Conservation (phyloP, 2,329 filamentous ascomycete species). For the Sarocladium oryzae region DNA sequence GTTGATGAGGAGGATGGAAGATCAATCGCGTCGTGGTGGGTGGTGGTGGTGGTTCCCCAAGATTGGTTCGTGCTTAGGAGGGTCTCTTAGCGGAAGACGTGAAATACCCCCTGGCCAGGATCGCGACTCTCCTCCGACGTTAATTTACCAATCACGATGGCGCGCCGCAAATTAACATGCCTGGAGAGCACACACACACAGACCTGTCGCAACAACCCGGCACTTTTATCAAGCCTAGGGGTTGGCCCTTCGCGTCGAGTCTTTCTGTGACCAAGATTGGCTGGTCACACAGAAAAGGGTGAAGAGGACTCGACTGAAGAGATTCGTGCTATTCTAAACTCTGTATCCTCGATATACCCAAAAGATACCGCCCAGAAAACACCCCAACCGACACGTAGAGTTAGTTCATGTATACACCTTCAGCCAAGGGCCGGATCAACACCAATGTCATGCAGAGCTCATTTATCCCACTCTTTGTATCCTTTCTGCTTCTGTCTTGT, state of each 20-base stretch:
- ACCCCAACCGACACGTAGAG: background rate
- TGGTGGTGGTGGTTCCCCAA: background rate
- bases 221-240: too few relatives aligned
- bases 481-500: constrained; percentile 70
- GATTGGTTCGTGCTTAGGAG: background rate
- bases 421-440: too few relatives aligned
- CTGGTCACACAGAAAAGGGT: too few relatives aligned
- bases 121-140: too few relatives aligned
- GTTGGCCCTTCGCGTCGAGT: too few relatives aligned
- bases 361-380: background rate
- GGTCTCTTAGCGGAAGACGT: background rate
- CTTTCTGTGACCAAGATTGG: too few relatives aligned
- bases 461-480: constrained; percentile 41
- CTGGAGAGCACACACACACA: too few relatives aligned
- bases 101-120: background rate
- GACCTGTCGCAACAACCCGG: too few relatives aligned
- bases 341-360: background rate
- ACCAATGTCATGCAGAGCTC: background rate
- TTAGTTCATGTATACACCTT: background rate
- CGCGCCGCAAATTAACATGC: background rate
- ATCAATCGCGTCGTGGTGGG: background rate
- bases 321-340: too few relatives aligned
- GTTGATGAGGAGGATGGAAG: background rate
- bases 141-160: too few relatives aligned
- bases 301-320: too few relatives aligned